Percentiles rank a stretch among this genome's conserved stretches.
Conservation (phyloP, 148 eudicot species). For the Camellia lanceoleosa region DNA sequence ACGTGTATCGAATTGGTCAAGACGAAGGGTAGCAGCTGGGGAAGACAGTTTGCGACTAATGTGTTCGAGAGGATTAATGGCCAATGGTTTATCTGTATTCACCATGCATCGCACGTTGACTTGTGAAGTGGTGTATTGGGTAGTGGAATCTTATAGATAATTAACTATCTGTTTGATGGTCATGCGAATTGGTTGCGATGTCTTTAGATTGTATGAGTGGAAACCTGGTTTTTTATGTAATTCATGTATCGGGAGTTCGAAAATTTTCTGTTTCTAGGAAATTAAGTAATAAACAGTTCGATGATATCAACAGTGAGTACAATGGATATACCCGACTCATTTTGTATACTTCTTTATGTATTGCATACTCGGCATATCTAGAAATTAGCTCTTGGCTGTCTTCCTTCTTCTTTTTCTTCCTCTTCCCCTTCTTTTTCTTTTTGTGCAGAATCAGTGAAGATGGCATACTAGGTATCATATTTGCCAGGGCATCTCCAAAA, state of each 20-base stretch:
- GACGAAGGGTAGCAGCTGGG: conserved; percentile 92
- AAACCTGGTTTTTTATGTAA: background rate
- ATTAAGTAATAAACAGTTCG: no score
- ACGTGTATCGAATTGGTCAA: conserved; percentile 81
- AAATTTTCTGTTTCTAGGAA: background rate
- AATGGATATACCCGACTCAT: no score
- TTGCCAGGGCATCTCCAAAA: no score
- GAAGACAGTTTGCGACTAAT: conserved; percentile 89
- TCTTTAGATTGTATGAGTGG: background rate
- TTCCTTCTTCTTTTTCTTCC: no score
- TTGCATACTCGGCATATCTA: no score
- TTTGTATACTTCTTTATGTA: no score
- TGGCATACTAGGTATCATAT: no score
- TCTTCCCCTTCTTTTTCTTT: no score
- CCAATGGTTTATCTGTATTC: conserved; percentile 68
- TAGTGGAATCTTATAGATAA: background rate
- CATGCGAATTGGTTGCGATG: background rate
- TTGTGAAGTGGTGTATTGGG: conserved; percentile 23
- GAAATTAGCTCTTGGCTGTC: no score
- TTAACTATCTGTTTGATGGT: background rate
- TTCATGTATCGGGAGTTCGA: background rate
- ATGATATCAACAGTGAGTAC: no score
- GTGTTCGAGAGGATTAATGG: conserved; percentile 82
- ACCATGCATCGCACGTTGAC: conserved; percentile 71
- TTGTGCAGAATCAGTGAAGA: no score